Evolutionary conservation across 768 basidiomycete species (phyloP), one percentile per base, ranked within the genome.

Genomic region (Lentinula sp.): DNA sequence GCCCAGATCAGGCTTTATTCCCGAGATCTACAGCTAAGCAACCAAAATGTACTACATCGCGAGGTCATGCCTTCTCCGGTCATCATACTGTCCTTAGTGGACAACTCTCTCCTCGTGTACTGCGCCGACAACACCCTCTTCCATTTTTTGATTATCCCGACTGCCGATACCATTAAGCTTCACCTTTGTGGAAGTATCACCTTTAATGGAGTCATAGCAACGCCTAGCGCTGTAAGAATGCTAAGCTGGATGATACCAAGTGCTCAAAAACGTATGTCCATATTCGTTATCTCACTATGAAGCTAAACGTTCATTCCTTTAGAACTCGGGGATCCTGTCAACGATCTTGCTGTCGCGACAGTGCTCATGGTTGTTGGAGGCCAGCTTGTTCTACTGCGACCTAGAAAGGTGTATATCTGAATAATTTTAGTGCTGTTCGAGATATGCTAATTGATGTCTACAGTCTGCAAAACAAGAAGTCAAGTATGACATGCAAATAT

Each of bases 211-310:
- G 90, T 98, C 56, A 91, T 98, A 52, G 83, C 86, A 12, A 82
- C 84, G 7, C 95, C 97, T 6, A 84, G 79, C 37, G 83, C 91
- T 12, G 95, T 99, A 2, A 79, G 95, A 62, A 90, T 90, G 65
- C 74, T 98, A 69, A 97, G 95, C 72, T 99, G 97, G 97, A 90
- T 98, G 86, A 91, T 99, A 60, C 96, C 97, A 0, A 79, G 81
- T 61, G 85, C 89, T 9, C 96, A 98, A 71, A 98, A 95, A 73
- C 88, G 97, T 96, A 70, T 66, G 88, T 78, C 43, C 13, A 4
- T 50, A 62, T 43, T 42, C 32, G 0, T 36, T 56, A 46, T 48
- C 63, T 52, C 59, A 60, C 55, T 56, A 28, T 2, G 62, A 65
- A 20, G 48, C 15, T 56, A 6, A 55, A 55, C 51, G 4, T 23